Evolutionary conservation across 164 flowering plant genomes (phyloP), one percentile per base, ranked within the genome.

Genomic region (Tinospora cordifolia): DNA sequence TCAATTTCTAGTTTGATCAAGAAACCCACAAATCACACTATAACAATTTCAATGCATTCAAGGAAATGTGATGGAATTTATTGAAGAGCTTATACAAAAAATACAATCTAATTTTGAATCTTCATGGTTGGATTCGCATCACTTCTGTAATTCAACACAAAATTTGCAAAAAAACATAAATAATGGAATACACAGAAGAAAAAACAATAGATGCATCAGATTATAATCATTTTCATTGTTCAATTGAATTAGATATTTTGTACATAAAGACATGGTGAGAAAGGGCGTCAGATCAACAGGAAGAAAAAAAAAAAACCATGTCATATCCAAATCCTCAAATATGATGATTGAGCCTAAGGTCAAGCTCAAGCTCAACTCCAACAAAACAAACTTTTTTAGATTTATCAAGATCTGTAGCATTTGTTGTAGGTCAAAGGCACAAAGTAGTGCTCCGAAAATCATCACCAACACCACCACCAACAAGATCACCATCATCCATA

Each of bases 361-460:
- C n/a, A n/a, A n/a, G n/a, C n/a, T n/a, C n/a, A n/a, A n/a, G 41
- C 66, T n/a, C 49, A 65, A 70, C 70, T 59, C 58, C 77, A 65
- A 66, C 77, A 70, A 67, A 46, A 71, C 73, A 77, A 76, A 77
- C 71, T 62, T 41, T n/a, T n/a, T n/a, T n/a, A 69, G 12, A 74
- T 62, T n/a, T 30, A 2, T 30, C 36, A 30, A 30, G 36, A 30
- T 30, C 36, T 30, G 36, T 30, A 30, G 4, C 36, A 30, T 4
- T 30, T 30, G 2, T 30, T 4, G 36, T 4, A 30, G 2, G 4
- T 30, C 36, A 22, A 17, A 36, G 21, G 69, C 89, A 73, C 47
- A 86, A 75, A 57, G 82, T 84, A 6, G 89, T 87, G 73, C 78
- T 72, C 25, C 26, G 81, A 12, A 81, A 74, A 75, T 84, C 88